phyloP scores from a whole-genome alignment of 805 yeast genomes.

The Zygotorulaspora sp. region DNA sequence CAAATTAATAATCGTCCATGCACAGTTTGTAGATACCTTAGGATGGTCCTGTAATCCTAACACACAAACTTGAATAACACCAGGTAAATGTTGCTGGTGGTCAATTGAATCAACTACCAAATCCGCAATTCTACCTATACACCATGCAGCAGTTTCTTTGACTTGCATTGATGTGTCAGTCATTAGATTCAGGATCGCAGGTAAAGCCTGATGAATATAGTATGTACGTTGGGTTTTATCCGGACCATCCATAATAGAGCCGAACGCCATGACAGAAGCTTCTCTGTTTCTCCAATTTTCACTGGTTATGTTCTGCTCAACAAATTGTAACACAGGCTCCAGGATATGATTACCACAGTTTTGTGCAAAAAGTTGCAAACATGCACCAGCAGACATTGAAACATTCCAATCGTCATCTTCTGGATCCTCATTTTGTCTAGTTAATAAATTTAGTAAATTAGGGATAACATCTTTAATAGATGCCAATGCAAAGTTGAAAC shows the following conservation, averaged over 20 bases:
- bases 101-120: conserved; percentile 73
- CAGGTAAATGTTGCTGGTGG: conserved; percentile 58
- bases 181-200: conserved; percentile 71
- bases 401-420: conserved; percentile 98
- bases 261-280: conserved; percentile 99
- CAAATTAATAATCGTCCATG: conserved; percentile 94
- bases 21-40: conserved; percentile 91
- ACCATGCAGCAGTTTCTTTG: conserved; percentile 97
- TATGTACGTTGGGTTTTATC: conserved; percentile 62
- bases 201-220: conserved; percentile 76
- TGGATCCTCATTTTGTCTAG: conserved; percentile 87
- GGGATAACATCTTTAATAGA: conserved; percentile 87
- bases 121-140: conserved; percentile 94
- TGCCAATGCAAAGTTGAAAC: conserved; percentile 77
- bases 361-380: conserved; percentile 90
- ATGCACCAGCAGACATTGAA: conserved; percentile 98
- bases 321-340: conserved; percentile 79
- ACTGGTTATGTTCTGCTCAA: conserved; percentile 61
- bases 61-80: conserved; percentile 65
- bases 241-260: conserved; percentile 94
- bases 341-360: conserved; percentile 83
- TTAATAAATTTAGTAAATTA: conserved; percentile 69
- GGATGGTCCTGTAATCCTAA: conserved; percentile 88
- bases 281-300: conserved; percentile 82
- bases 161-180: conserved; percentile 76